These are phyloP conservation scores for Mortierella sp. DNA, from an alignment of 371 early-diverging fungal genomes.

Conservation along the genomic window DNA sequence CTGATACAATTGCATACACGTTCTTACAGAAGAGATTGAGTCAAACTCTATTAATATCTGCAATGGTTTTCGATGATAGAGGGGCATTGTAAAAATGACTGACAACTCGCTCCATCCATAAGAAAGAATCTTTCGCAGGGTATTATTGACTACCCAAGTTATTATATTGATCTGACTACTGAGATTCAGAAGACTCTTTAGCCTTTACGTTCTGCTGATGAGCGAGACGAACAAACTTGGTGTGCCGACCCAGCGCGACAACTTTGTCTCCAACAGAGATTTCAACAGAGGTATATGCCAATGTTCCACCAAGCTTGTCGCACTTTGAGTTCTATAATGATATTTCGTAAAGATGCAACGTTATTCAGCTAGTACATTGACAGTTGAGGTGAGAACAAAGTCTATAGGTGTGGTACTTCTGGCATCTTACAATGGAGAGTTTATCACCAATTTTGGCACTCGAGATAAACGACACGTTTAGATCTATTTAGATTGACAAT, in stretches of 20 bases:
- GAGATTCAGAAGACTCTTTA: conserved; percentile 3
- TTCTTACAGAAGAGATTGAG: too few species aligned
- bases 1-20: too few species aligned
- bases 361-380: not conserved
- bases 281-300: conserved; percentile 72
- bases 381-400: not conserved
- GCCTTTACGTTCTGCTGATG: conserved; percentile 33
- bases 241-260: conserved; percentile 74
- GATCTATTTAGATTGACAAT: conserved; percentile 24
- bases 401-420: not conserved
- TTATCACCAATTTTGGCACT: conserved; percentile 68
- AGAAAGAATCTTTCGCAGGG: too few species aligned
- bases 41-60: too few species aligned
- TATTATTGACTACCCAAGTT: too few species aligned
- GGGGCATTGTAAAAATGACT: too few species aligned
- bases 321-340: conserved; percentile 64
- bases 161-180: not conserved
- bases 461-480: conserved; percentile 70
- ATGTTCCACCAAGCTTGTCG: conserved; percentile 71
- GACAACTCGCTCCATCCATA: too few species aligned
- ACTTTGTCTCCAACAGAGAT: conserved; percentile 58
- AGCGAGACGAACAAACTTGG: conserved; percentile 65
- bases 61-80: too few species aligned
- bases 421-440: conserved; percentile 57
- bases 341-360: too few species aligned